Base-by-base conservation (phyloP, 768 basidiomycete genomes). In the Lactarius hengduanensis region DNA sequence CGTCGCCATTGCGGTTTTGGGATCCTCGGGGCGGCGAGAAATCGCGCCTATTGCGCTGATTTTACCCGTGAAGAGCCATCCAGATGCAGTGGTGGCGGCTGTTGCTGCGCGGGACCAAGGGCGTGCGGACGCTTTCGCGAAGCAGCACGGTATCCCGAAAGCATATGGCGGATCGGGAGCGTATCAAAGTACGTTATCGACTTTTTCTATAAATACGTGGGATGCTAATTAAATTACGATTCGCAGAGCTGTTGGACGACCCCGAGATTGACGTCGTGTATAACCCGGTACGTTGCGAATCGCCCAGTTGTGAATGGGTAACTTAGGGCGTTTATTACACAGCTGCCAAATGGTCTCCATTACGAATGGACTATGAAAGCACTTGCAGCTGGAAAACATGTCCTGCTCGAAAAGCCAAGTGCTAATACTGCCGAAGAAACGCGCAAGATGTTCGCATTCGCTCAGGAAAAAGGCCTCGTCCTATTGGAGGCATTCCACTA, bases 281-380 rank as follows among this genome's bases (percentile, higher is more conserved):
- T 71, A 87, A 85, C 62, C 81, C 86, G 4, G 83, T 85, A 40
- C 9, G 78, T 66, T 61, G 59, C 13, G 30, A 32, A 38, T n/a
- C 47, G 8, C 30, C 47, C 8, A 43, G 34, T 4, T 18, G 50
- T 15, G 34, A 54, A 53, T 22, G 40, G 1, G 22, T 32, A 10
- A n/a, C 22, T 47, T 11, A 36, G 16, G n/a, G 22, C 13, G 18
- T 28, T 56, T 20, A 4, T 54, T 13, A 30, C 2, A 43, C 41
- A 84, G 84, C 77, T 86, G 10, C 86, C 87, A 0, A 87, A 86
- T 62, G 82, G 80, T 16, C 76, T 88, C 40, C 86, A 89, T 69
- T 85, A 81, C 62, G 86, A 88, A 71, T 89, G 85, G 86, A 85
- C 86, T 0, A 84, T 84, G 80, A 86, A 84, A 68, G 83, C 86